A percentile compares a stretch with the other conserved stretches of the same genome.
Conservation (phyloP, 2,329 filamentous ascomycete species). For the Orbilia javanica region DNA sequence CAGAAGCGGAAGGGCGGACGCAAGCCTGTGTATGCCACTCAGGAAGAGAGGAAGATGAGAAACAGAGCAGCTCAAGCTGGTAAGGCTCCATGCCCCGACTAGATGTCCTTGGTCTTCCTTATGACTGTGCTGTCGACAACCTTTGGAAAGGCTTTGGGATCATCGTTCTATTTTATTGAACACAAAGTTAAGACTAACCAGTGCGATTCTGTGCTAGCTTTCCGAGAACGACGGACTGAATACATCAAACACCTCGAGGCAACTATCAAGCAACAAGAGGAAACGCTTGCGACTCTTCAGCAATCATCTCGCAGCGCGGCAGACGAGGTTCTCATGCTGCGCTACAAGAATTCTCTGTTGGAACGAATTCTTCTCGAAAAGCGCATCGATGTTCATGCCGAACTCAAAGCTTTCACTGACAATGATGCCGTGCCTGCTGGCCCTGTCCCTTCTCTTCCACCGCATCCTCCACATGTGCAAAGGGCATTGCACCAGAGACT, state of each 20-base stretch:
- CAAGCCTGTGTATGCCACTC: constrained; percentile 98
- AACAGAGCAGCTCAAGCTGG: constrained; percentile 95
- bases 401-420: constrained; percentile 93
- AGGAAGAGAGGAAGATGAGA: constrained; percentile 96
- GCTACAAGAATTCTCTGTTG: constrained; percentile 96
- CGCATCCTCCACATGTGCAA: constrained; percentile 63
- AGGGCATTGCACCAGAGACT: constrained; percentile 52
- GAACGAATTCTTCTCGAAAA: constrained; percentile 97
- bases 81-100: constrained; percentile 47
- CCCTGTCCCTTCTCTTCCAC: constrained; percentile 65
- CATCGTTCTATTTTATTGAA: constrained; percentile 24
- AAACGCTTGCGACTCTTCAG: constrained; percentile 90
- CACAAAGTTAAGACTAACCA: constrained; percentile 29
- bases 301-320: constrained; percentile 93
- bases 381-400: constrained; percentile 96
- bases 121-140: constrained; percentile 16
- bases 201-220: constrained; percentile 68
- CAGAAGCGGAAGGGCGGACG: constrained; percentile 97
- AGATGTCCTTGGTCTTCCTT: constrained; percentile 2
- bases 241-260: constrained; percentile 99
- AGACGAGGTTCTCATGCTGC: constrained; percentile 96
- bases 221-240: constrained; percentile 94
- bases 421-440: constrained; percentile 72
- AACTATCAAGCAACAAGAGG: constrained; percentile 96
- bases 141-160: constrained; percentile 24